phyloP scores from a whole-genome alignment of 176 grass and related monocot species.

The Lolium perenne region DNA sequence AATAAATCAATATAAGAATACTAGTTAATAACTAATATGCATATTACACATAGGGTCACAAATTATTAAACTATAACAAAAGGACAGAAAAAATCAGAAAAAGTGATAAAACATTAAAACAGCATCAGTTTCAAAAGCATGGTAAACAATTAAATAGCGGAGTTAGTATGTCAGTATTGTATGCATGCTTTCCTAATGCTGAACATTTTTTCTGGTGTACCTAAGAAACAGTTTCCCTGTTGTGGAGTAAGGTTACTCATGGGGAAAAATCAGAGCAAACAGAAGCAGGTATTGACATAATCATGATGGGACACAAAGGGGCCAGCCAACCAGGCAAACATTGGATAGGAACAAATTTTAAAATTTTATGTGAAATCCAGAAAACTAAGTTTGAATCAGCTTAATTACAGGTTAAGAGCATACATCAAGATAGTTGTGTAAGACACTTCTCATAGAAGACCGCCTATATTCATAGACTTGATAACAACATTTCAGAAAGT shows the following conservation, averaged over 20 bases:
- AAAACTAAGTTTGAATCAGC: not conserved
- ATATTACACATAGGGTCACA: conserved; percentile 1
- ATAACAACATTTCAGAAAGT: not conserved
- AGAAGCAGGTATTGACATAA: not conserved
- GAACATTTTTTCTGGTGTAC: not conserved
- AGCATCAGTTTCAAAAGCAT: not conserved
- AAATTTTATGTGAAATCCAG: not conserved
- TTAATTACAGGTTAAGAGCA: conserved; percentile 1
- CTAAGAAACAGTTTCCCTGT: not conserved
- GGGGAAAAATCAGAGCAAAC: not conserved
- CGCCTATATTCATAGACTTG: not conserved
- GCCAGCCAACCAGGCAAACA: not conserved
- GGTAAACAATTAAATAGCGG: not conserved
- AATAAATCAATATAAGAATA: conserved; percentile 19
- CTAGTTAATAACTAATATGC: not conserved
- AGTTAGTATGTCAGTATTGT: not conserved
- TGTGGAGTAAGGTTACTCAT: not conserved
- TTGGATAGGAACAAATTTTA: not conserved
- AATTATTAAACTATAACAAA: not conserved
- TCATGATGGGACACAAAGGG: not conserved
- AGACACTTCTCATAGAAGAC: not conserved
- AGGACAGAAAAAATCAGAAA: not conserved
- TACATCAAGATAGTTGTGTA: not conserved
- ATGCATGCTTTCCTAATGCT: not conserved
- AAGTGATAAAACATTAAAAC: not conserved